A percentile compares a stretch with the other conserved stretches of the same genome.
Conservation (phyloP, 495 filamentous ascomycete species). For the Cudoniella acicularis region DNA sequence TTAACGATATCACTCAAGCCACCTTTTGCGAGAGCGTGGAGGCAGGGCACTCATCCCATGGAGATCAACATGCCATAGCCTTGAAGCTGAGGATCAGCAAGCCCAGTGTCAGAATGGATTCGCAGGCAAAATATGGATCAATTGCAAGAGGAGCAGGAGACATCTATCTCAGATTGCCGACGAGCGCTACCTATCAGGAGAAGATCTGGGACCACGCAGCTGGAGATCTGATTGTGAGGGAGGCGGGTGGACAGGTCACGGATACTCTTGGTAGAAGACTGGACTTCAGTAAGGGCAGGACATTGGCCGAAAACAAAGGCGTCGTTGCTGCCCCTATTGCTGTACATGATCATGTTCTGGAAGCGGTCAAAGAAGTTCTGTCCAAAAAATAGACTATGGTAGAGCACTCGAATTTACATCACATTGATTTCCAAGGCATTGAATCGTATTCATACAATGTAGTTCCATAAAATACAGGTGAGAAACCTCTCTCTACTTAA, state of each 20-base stretch:
- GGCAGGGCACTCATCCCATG: conserved; percentile 82
- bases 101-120: conserved; percentile 88
- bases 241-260: conserved; percentile 89
- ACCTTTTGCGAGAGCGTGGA: conserved; percentile 97
- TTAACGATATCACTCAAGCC: conserved; percentile 70
- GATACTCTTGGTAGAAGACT: conserved; percentile 76
- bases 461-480: conserved; percentile 24
- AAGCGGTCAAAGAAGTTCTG: conserved; percentile 78
- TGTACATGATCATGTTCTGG: conserved; percentile 72
- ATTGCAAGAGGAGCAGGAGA: conserved; percentile 96
- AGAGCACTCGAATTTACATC: not conserved
- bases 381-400: conserved; percentile 22
- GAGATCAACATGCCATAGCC: conserved; percentile 81
- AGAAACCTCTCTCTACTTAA: conserved; percentile 62
- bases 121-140: conserved; percentile 94
- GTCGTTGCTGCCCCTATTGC: conserved; percentile 81
- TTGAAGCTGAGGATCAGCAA: conserved; percentile 78
- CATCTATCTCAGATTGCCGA: conserved; percentile 85
- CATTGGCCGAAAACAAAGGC: conserved; percentile 83
- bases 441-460: conserved; percentile 19
- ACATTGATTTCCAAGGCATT: not conserved
- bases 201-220: conserved; percentile 99
- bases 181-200: conserved; percentile 83
- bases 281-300: conserved; percentile 83
- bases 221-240: conserved; percentile 90